phyloP scores from a whole-genome alignment of 192 early-diverging fungal genomes.

The Lunasporangiospora selenospora region DNA sequence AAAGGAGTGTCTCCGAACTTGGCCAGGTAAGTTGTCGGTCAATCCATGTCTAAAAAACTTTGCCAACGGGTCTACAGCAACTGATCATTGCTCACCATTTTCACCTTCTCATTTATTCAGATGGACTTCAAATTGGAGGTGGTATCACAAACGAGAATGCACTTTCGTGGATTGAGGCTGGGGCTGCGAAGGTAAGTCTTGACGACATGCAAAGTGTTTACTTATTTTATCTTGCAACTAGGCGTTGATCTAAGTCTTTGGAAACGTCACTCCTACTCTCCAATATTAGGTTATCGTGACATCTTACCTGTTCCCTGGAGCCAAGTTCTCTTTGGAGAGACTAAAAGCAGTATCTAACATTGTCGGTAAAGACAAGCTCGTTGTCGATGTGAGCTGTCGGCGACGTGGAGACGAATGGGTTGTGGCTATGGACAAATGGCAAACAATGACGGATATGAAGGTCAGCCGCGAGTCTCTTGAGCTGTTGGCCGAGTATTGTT shows the following conservation, averaged over 20 bases:
- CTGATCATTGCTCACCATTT: no score
- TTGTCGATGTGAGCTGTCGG: constrained; percentile 89
- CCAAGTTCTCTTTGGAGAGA: constrained; percentile 70
- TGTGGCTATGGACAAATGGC: constrained; percentile 99
- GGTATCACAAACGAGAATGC: constrained; percentile 93
- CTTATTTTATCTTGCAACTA: background rate
- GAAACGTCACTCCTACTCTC: no score
- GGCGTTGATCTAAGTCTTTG: background rate
- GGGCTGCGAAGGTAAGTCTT: constrained; percentile 78
- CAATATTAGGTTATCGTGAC: constrained; percentile 92
- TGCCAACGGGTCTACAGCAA: background rate
- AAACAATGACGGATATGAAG: constrained; percentile 89
- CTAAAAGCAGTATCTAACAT: constrained; percentile 57
- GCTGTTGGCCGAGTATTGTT: constrained; percentile 35
- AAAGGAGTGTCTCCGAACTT: constrained; percentile 78
- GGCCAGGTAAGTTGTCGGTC: constrained; percentile 65
- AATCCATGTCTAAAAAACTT: background rate
- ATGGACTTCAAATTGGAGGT: constrained; percentile 91
- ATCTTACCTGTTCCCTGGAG: constrained; percentile 90
- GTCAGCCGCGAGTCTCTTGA: constrained; percentile 68
- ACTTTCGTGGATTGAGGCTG: constrained; percentile 81
- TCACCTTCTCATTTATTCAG: constrained; percentile 11
- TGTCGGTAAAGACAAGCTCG: constrained; percentile 75
- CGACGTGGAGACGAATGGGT: constrained; percentile 76
- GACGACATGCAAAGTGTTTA: constrained; percentile 7